phyloP scores from a whole-genome alignment of 306 rosid species.

The Chamaecrista fasciculata region DNA sequence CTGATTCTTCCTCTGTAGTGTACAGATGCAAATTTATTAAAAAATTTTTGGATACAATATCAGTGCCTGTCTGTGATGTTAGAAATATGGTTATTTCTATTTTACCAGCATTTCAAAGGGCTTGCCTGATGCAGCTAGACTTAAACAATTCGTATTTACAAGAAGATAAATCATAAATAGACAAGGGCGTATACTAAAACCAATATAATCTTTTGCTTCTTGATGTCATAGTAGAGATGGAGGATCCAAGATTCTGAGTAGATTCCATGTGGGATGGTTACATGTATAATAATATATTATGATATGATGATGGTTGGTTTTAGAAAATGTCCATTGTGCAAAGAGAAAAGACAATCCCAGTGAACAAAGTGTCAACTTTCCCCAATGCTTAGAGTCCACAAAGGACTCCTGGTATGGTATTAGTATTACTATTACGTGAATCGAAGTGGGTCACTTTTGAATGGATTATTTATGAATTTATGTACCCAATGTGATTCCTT shows the following conservation, averaged over 20 bases:
- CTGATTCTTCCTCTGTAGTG: conserved; percentile 19
- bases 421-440: too few species aligned
- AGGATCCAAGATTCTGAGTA: not conserved
- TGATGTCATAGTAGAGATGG: too few species aligned
- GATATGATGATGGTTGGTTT: not conserved
- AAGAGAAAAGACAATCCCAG: not conserved
- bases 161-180: too few species aligned
- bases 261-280: not conserved
- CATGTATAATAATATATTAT: not conserved
- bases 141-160: not conserved
- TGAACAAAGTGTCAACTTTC: not conserved
- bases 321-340: not conserved
- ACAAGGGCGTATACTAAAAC: too few species aligned
- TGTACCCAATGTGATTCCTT: not conserved
- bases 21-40: conserved; percentile 23
- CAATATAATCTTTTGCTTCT: too few species aligned
- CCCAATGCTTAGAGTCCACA: not conserved
- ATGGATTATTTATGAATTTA: not conserved
- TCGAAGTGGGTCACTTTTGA: too few species aligned
- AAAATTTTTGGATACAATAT: not conserved
- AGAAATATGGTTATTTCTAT: too few species aligned
- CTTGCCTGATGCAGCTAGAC: too few species aligned
- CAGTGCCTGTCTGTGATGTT: not conserved
- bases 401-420: not conserved
- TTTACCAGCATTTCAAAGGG: not conserved